Evolutionary conservation across 1,284 basidiomycete species (phyloP).

Genomic region (Omphalotus olearius): DNA sequence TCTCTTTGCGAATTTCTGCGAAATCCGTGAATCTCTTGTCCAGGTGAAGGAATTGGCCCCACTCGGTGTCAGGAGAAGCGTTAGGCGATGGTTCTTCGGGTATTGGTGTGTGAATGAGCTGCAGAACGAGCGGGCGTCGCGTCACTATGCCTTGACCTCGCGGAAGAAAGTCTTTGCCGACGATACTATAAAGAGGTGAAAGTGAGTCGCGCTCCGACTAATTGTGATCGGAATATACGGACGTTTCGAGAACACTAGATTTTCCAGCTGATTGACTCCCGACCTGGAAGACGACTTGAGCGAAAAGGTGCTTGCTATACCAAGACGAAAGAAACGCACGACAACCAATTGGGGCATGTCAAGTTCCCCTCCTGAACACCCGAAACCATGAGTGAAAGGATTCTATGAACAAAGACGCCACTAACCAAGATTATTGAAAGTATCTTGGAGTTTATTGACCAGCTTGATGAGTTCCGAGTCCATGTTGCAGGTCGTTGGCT

Average conservation of each 20-base stretch:
- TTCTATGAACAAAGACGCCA: slow-evolving; percentile 16
- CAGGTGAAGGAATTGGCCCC: slow-evolving; percentile 95
- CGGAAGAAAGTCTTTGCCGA: slow-evolving; percentile 94
- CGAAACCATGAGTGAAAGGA: slow-evolving; percentile 11
- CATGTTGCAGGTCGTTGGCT: slow-evolving; percentile 41
- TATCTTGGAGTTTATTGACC: slow-evolving; percentile 94
- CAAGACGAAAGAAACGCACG: slow-evolving; percentile 38
- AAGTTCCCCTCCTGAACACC: slow-evolving; percentile 66
- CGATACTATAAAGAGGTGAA: slow-evolving; percentile 56
- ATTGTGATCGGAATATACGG: slow-evolving; percentile 25
- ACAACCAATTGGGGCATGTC: slow-evolving; percentile 85
- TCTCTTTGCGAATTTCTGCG: slow-evolving; percentile 90
- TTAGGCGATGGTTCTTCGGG: slow-evolving; percentile 43
- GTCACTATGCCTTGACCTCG: slow-evolving; percentile 95
- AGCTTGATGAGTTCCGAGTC: slow-evolving; percentile 93
- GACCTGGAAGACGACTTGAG: slow-evolving; percentile 44
- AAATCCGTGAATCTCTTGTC: slow-evolving; percentile 93
- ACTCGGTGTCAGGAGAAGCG: slow-evolving; percentile 64
- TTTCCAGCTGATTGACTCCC: slow-evolving; percentile 85
- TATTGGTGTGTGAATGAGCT: slow-evolving; percentile 86
- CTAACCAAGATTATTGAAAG: slow-evolving; percentile 77
- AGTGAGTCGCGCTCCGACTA: slow-evolving; percentile 13
- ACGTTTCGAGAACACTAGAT: slow-evolving; percentile 86
- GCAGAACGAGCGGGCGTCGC: slow-evolving; percentile 89
- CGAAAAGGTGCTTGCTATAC: neutral